Conservation (phyloP, 1,139 yeast species). For the Protomyces gravidus region DNA sequence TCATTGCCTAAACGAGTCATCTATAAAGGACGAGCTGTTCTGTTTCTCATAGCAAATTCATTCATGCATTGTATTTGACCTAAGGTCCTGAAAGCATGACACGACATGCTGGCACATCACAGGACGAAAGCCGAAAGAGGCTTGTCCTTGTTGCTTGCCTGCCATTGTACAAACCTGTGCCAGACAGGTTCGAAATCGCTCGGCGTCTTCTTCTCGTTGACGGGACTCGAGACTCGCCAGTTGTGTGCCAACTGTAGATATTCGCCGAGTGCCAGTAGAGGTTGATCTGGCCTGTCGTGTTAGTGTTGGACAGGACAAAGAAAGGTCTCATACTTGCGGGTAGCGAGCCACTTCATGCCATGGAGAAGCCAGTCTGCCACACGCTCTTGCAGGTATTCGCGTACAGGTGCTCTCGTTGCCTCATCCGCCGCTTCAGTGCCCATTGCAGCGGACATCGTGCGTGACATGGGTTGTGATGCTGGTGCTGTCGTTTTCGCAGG, state of each 20-base stretch:
- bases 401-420: slow-evolving; percentile 60
- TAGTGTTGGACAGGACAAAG: not conserved
- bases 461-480: slow-evolving; percentile 3
- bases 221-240: not conserved
- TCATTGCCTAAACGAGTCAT: slow-evolving; percentile 66
- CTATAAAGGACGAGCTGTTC: not conserved
- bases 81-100: no score
- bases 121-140: not conserved
- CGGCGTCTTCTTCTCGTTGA: not conserved
- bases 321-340: not conserved
- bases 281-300: not conserved
- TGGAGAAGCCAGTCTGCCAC: slow-evolving; percentile 63
- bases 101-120: no score
- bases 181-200: not conserved
- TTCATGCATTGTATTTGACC: not conserved
- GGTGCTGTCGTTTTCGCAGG: not conserved
- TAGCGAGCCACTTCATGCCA: slow-evolving; percentile 58
- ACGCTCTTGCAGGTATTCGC: slow-evolving; percentile 70
- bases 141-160: not conserved
- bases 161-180: not conserved
- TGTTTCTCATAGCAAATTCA: not conserved
- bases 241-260: not conserved
- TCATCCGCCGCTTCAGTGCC: not conserved
- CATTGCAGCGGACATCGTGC: slow-evolving; percentile 7
- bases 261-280: not conserved